These are phyloP conservation scores for Lipomyces oligophaga DNA, from an alignment of 805 yeast genomes.

Conservation along the genomic window DNA sequence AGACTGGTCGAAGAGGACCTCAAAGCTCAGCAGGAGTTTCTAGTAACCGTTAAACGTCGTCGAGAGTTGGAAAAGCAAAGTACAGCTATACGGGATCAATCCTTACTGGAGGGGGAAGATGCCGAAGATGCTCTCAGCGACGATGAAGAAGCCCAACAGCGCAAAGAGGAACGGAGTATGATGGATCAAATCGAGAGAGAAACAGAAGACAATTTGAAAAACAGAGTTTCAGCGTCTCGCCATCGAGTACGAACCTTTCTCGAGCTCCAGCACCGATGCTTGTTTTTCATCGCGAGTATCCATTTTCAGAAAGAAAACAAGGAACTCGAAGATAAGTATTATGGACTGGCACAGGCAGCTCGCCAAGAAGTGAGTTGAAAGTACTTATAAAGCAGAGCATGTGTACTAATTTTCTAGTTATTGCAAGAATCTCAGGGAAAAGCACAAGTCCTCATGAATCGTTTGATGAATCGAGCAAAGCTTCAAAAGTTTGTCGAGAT, in stretches of 20 bases:
- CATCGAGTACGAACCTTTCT: conserved; percentile 47
- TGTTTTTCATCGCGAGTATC: conserved; percentile 72
- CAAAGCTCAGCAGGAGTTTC: conserved; percentile 24
- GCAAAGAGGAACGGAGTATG: conserved; percentile 22
- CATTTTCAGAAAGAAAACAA: conserved; percentile 55
- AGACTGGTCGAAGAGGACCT: conserved; percentile 27
- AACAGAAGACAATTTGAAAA: conserved; percentile 20
- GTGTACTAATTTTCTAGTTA: conserved; percentile 39
- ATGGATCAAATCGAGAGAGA: conserved; percentile 18
- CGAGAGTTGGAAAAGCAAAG: not conserved
- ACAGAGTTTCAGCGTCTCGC: conserved; percentile 11
- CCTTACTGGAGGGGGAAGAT: not conserved
- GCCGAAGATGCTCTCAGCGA: conserved; percentile 1
- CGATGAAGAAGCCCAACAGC: conserved; percentile 16
- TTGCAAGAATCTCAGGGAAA: conserved; percentile 20
- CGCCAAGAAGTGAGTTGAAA: conserved; percentile 41
- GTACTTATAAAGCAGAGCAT: conserved; percentile 34
- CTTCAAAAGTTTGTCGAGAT: conserved; percentile 29
- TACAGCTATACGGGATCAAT: not conserved
- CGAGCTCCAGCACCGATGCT: conserved; percentile 68
- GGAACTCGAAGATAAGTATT: conserved; percentile 49
- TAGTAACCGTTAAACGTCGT: conserved; percentile 11
- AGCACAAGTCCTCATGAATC: conserved; percentile 23
- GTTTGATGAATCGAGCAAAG: conserved; percentile 10
- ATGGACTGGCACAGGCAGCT: conserved; percentile 58